Base-by-base conservation (phyloP, 2,329 filamentous ascomycete species). In the Pseudocercospora fijiensis region DNA sequence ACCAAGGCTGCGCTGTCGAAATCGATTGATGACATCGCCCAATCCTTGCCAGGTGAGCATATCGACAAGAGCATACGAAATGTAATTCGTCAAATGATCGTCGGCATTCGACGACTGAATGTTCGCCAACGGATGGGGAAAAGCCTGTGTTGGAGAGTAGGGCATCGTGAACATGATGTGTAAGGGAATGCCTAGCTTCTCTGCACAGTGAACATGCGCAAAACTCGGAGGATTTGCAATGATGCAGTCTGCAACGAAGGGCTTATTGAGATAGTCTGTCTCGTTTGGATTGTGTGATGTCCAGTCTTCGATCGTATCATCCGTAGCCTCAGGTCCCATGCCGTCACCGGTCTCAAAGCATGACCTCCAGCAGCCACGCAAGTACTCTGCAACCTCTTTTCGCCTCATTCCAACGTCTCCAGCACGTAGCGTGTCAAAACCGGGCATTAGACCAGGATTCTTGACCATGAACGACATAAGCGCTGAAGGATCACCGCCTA, bases 121-220 rank as follows among this genome's bases (percentile, higher is more conserved):
- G 67, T 95, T 94, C 0, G 92, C 91, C 24, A 96, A 81, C 0
- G 92, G 92, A 71, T 96, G 92, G 0, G 91, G 90, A 69, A 96
- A 96, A 0, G 89, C 86, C 73, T 91, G 87, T 0, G 92, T 96
- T 0, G 92, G 89, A 1, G 90, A 90, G 89, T 91, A 96, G 0
- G 92, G 92, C 91, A 96, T 96, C 1, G 92, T 96, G 78, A 96
- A 96, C 90, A 96, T 96, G 76, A 96, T 86, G 70, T 92, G 90
- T 8, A 92, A 73, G 0, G 90, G 90, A 56, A 92, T 86, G 0
- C 88, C 89, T 70, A 92, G 77, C 75, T 89, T 90, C 76, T 92
- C 88, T 0, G 90, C 90, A 63, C 88, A 84, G 71, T 92, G 90
- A 2, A 92, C 81, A 70, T 92, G 89, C 0, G 88, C 89, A 76